phyloP scores from a whole-genome alignment of 306 rosid genomes.

The Lagenaria siceraria region DNA sequence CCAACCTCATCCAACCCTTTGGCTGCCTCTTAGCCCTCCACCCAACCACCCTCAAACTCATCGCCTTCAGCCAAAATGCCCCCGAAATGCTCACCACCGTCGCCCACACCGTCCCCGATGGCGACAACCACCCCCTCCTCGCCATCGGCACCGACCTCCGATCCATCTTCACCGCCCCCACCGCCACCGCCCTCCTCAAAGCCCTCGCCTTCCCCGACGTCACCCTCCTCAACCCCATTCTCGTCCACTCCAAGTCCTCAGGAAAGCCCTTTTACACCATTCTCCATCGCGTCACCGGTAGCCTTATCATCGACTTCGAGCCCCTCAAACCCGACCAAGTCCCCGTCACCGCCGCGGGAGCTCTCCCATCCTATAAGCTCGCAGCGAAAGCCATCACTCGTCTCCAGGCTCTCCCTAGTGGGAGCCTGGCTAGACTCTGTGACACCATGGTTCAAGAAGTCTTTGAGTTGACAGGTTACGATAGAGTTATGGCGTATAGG shows the following conservation, averaged over 20 bases:
- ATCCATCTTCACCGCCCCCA: slow-evolving; percentile 60
- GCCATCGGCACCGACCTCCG: slow-evolving; percentile 68
- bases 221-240: slow-evolving; percentile 78
- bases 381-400: slow-evolving; percentile 85
- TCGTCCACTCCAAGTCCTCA: slow-evolving; percentile 88
- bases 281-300: slow-evolving; percentile 61
- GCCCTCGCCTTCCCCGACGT: slow-evolving; percentile 76
- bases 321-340: slow-evolving; percentile 82
- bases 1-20: slow-evolving; percentile 78
- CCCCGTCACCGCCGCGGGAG: slow-evolving; percentile 92
- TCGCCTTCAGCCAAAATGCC: slow-evolving; percentile 89
- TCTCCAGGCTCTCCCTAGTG: neutral
- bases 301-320: slow-evolving; percentile 82
- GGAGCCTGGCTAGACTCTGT: neutral
- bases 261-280: slow-evolving; percentile 93
- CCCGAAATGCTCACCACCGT: slow-evolving; percentile 79
- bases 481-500: neutral
- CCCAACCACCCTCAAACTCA: slow-evolving; percentile 69
- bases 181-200: slow-evolving; percentile 77
- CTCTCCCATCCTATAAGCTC: slow-evolving; percentile 80
- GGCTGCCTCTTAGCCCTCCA: slow-evolving; percentile 84
- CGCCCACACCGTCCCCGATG: slow-evolving; percentile 83
- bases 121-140: slow-evolving; percentile 74
- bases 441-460: neutral
- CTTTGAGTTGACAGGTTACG: neutral